A percentile compares a stretch with the other conserved stretches of the same genome.
Conservation (phyloP, 805 yeast genomes). For the Saturnispora galanensis region DNA sequence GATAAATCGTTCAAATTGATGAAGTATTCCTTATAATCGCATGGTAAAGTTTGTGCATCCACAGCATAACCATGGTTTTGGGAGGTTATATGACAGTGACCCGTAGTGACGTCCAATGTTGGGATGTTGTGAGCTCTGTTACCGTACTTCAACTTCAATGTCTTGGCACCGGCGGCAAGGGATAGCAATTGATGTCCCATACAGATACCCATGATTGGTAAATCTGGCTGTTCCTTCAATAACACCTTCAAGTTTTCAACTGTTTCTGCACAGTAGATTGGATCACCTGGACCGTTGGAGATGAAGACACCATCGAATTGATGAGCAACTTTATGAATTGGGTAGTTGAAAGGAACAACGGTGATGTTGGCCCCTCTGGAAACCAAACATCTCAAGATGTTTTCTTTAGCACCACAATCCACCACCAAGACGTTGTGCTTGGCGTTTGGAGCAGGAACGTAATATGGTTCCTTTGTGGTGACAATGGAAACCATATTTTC, state of each 20-base stretch:
- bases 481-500: conserved; percentile 88
- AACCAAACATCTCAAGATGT: conserved; percentile 87
- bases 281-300: conserved; percentile 97
- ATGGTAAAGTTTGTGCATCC: conserved; percentile 64
- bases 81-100: conserved; percentile 94
- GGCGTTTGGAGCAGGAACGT: conserved; percentile 54
- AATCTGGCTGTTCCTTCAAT: conserved; percentile 49
- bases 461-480: conserved; percentile 92
- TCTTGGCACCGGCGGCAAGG: conserved; percentile 88
- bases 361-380: conserved; percentile 94
- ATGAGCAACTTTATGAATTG: conserved; percentile 80
- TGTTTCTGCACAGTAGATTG: conserved; percentile 79
- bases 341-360: conserved; percentile 93
- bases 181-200: conserved; percentile 96
- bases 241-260: conserved; percentile 63
- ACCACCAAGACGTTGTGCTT: conserved; percentile 79
- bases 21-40: conserved; percentile 79
- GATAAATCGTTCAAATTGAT: conserved; percentile 90
- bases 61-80: conserved; percentile 99
- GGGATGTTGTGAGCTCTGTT: conserved; percentile 99
- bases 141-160: conserved; percentile 91
- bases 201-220: conserved; percentile 96
- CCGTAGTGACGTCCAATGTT: conserved; percentile 79
- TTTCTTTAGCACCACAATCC: conserved; percentile 98
- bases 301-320: conserved; percentile 92